These are phyloP conservation scores for Mortierella alpina DNA, from an alignment of 192 early-diverging fungal species.

Conservation along the genomic window DNA sequence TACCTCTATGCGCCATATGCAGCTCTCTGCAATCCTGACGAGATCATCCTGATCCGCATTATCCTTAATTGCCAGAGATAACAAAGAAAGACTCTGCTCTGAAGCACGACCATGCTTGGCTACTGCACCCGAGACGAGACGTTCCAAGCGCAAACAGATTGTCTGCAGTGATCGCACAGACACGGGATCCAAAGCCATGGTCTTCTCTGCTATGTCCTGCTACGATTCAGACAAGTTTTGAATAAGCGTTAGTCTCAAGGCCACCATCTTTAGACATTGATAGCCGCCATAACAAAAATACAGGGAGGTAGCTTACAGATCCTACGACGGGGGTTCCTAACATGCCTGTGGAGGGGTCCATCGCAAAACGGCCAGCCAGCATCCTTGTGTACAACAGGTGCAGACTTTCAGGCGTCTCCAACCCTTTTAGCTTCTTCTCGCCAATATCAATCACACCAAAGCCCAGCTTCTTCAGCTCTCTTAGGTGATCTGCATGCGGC, in stretches of 20 bases:
- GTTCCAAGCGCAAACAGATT: constrained; percentile 70
- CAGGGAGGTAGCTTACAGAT: constrained; percentile 23
- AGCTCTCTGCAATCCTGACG: constrained; percentile 60
- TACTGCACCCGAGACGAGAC: constrained; percentile 55
- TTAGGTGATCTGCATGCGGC: constrained; percentile 30
- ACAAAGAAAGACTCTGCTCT: constrained; percentile 39
- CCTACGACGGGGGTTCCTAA: constrained; percentile 12
- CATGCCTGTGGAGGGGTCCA: constrained; percentile 16
- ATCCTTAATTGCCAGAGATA: constrained; percentile 55
- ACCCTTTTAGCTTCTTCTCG: constrained; percentile 86
- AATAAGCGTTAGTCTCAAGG: not conserved
- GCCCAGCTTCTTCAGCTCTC: constrained; percentile 70
- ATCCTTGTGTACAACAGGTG: constrained; percentile 63
- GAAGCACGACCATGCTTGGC: constrained; percentile 39
- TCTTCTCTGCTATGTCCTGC: constrained; percentile 16
- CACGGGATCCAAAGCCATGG: constrained; percentile 54
- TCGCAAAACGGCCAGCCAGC: constrained; percentile 17
- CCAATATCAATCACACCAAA: constrained; percentile 80
- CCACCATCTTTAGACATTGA: not conserved
- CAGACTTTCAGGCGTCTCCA: constrained; percentile 89
- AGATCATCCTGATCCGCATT: constrained; percentile 66
- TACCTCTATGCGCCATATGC: constrained; percentile 72
- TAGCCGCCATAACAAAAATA: not conserved
- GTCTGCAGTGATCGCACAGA: constrained; percentile 58
- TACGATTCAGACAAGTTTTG: not conserved